Evolutionary conservation across 2,329 filamentous ascomycete genomes (phyloP), one percentile per base, ranked within the genome.

Genomic region (Venturia oleaginea): DNA sequence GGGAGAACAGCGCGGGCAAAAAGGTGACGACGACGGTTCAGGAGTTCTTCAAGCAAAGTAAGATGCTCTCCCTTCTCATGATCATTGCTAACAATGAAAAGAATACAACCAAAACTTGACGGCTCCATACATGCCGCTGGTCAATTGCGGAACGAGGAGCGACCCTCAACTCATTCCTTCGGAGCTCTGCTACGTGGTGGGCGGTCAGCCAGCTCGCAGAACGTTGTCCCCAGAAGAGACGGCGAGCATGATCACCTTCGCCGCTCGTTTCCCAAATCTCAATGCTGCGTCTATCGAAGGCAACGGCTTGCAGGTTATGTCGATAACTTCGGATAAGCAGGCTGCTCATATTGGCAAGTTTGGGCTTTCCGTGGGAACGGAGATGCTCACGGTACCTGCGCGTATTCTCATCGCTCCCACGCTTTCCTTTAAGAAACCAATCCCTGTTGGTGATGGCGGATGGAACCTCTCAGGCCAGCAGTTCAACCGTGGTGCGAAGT

Each of bases 381-480:
- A 78, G 1, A 80, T 96, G 40, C 78, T 96, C 40, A 89, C 88
- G 0, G 89, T 96, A 0, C 79, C 80, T 0, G 92, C 85, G 1
- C 86, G 92, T 6, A 82, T 93, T 48, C 80, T 96, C 0, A 51
- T 70, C 0, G 71, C 84, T 0, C 91, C 91, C 0, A 70, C 68
- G 0, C 76, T 96, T 34, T 72, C 76, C 1, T 96, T 96, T 70
- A 67, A 72, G 65, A 67, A 72, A 24, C 67, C 51, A 19, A 71
- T 67, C 6, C 65, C 68, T 61, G 76, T 82, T 0, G 67, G 64
- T 1, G 75, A 77, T n/a, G 89, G 87, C 0, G 80, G 81, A 0
- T 94, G 90, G 90, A 91, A 92, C 69, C 83, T 93, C 78, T 74
- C 68, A 34, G 55, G 48, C 17, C 34, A 42, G 34, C 17, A 30